phyloP scores from a whole-genome alignment of 139 green algal species.

The Coccomyxa sp. region DNA sequence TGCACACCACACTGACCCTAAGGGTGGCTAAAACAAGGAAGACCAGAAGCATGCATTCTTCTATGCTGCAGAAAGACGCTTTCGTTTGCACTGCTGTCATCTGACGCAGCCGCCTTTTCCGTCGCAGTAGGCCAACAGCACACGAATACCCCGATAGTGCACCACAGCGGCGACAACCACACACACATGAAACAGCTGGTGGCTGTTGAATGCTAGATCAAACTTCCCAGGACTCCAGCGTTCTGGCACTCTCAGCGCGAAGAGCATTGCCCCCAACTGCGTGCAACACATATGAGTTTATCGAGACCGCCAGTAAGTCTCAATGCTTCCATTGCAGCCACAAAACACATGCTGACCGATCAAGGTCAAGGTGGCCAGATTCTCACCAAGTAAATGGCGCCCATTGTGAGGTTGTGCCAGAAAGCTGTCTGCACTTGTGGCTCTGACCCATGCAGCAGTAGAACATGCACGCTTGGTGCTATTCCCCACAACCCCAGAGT shows the following conservation, averaged over 20 bases:
- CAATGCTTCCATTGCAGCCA: too few relatives aligned
- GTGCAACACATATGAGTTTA: not conserved
- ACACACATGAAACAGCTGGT: conserved; percentile 92
- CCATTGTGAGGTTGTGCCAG: conserved; percentile 77
- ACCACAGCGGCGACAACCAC: conserved; percentile 64
- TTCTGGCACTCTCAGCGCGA: conserved; percentile 81
- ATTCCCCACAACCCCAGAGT: conserved; percentile 77
- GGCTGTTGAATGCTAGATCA: conserved; percentile 82
- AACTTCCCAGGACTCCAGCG: conserved; percentile 86
- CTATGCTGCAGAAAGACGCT: too few relatives aligned
- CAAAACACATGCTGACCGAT: too few relatives aligned
- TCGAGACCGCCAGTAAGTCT: too few relatives aligned
- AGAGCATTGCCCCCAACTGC: conserved; percentile 79
- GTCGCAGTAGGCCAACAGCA: conserved; percentile 57
- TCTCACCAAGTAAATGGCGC: conserved; percentile 74
- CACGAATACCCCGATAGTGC: conserved; percentile 49
- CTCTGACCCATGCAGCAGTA: conserved; percentile 30
- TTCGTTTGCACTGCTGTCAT: too few relatives aligned
- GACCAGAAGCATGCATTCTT: too few relatives aligned
- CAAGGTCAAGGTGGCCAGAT: too few relatives aligned
- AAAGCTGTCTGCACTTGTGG: conserved; percentile 43
- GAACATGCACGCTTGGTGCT: conserved; percentile 71
- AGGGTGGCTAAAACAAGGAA: too few relatives aligned
- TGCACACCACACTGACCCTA: too few relatives aligned
- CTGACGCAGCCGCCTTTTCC: conserved; percentile 50